A percentile compares a stretch with the other conserved stretches of the same genome.
Conservation (phyloP, 768 basidiomycete species). For the Amanita exitialis region DNA sequence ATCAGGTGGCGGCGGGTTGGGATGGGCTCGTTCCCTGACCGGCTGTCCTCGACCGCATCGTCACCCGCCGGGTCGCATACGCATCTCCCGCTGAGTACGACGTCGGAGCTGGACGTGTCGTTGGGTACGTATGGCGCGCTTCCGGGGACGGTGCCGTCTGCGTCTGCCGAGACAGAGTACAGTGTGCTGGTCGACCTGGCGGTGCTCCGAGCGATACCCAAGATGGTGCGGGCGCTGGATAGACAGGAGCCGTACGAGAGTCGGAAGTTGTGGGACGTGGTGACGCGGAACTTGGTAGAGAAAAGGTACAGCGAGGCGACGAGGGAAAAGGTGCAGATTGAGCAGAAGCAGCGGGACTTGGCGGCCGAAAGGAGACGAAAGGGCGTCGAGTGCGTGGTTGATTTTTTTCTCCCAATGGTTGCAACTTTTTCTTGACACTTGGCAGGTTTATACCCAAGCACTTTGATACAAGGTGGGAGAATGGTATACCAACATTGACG, state of each 20-base stretch:
- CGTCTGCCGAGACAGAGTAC: slow-evolving; percentile 38
- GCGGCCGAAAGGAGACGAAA: slow-evolving; percentile 81
- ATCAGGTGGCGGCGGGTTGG: slow-evolving; percentile 71
- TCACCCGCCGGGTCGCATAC: slow-evolving; percentile 38
- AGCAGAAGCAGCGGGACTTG: slow-evolving; percentile 87
- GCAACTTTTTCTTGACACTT: background rate
- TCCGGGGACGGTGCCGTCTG: background rate
- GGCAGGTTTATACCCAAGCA: slow-evolving; percentile 11
- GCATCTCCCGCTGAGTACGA: slow-evolving; percentile 27
- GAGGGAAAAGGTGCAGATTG: slow-evolving; percentile 82
- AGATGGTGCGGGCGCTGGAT: slow-evolving; percentile 73
- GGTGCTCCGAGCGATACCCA: slow-evolving; percentile 63
- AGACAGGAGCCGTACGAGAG: slow-evolving; percentile 78
- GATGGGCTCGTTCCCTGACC: slow-evolving; percentile 29
- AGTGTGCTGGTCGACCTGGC: slow-evolving; percentile 69
- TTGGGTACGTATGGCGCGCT: background rate
- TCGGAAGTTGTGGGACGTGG: slow-evolving; percentile 76
- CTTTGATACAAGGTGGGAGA: slow-evolving; percentile 6
- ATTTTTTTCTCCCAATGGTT: background rate
- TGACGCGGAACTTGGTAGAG: slow-evolving; percentile 61
- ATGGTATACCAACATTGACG: slow-evolving; percentile 4
- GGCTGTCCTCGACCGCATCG: slow-evolving; percentile 24
- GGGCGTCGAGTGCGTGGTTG: slow-evolving; percentile 57
- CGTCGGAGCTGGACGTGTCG: slow-evolving; percentile 34
- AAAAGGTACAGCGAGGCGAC: slow-evolving; percentile 93